Evolutionary conservation across 2,329 filamentous ascomycete genomes (phyloP).

Genomic region (Exophiala aquamarina): DNA sequence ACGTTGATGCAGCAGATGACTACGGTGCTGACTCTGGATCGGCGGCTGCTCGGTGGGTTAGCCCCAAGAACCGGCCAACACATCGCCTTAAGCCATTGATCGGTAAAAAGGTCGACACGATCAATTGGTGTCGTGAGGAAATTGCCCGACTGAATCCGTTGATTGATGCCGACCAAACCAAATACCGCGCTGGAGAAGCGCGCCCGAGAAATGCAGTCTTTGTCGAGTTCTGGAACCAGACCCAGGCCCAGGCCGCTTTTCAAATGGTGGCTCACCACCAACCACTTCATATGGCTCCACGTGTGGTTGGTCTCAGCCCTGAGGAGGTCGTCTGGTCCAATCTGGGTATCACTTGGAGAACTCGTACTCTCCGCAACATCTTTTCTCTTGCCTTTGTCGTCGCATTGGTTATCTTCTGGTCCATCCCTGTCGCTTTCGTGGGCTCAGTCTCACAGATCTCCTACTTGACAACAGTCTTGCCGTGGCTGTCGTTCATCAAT

Average conservation of each 20-base stretch:
- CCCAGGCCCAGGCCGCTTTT: constrained; percentile 80
- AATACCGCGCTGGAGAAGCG: constrained; percentile 65
- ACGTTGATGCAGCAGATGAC: constrained; percentile 43
- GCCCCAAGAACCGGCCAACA: constrained; percentile 70
- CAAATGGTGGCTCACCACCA: constrained; percentile 87
- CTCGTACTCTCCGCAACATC: constrained; percentile 71
- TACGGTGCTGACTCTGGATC: constrained; percentile 67
- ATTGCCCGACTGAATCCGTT: constrained; percentile 73
- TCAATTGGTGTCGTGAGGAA: constrained; percentile 81
- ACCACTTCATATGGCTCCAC: constrained; percentile 80
- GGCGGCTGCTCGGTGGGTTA: constrained; percentile 73
- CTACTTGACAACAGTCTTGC: constrained; percentile 58
- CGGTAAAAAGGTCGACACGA: constrained; percentile 90
- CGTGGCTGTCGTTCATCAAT: constrained; percentile 72
- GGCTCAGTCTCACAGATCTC: constrained; percentile 83
- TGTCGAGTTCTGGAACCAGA: constrained; percentile 81
- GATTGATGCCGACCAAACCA: constrained; percentile 66
- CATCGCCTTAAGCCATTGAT: constrained; percentile 71
- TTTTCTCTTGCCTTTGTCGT: constrained; percentile 70
- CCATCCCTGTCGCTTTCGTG: constrained; percentile 73
- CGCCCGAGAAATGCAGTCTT: constrained; percentile 76
- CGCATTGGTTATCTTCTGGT: constrained; percentile 84
- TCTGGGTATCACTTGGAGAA: constrained; percentile 82
- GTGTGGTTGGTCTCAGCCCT: constrained; percentile 79
- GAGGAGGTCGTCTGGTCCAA: constrained; percentile 85